A percentile compares a stretch with the other conserved stretches of the same genome.
phyloP scores from a whole-genome alignment of 768 basidiomycete genomes.

The Mycena leptocephala region DNA sequence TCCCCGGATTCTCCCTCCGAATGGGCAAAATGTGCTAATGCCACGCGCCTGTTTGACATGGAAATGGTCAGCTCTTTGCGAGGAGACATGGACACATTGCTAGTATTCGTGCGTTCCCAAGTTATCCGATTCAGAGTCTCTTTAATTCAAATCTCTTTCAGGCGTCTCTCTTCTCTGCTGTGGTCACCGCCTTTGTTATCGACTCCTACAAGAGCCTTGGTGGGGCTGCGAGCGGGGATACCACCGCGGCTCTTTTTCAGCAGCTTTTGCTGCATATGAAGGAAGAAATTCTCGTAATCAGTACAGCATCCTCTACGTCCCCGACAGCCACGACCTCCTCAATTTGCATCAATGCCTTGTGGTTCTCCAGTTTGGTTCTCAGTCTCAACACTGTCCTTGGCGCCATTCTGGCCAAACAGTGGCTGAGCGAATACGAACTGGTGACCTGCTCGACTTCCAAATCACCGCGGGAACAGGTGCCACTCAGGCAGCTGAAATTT shows the following conservation, averaged over 20 bases:
- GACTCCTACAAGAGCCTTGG: background rate
- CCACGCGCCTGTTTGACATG: background rate
- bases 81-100: background rate
- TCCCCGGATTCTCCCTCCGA: background rate
- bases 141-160: background rate
- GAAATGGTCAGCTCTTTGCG: background rate
- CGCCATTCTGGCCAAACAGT: background rate
- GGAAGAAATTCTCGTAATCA: background rate
- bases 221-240: background rate
- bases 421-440: background rate
- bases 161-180: conserved; percentile 6
- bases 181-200: background rate
- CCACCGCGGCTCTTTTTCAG: background rate
- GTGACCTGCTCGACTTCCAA: background rate
- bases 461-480: background rate
- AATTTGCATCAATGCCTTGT: background rate
- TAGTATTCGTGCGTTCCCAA: background rate
- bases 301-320: background rate
- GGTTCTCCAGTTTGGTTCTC: background rate
- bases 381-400: background rate
- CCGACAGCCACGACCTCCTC: background rate
- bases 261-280: background rate
- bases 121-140: background rate
- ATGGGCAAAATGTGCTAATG: background rate
- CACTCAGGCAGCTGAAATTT: background rate